phyloP scores from a whole-genome alignment of 2,329 filamentous ascomycete species.

The Helotiales sp. region DNA sequence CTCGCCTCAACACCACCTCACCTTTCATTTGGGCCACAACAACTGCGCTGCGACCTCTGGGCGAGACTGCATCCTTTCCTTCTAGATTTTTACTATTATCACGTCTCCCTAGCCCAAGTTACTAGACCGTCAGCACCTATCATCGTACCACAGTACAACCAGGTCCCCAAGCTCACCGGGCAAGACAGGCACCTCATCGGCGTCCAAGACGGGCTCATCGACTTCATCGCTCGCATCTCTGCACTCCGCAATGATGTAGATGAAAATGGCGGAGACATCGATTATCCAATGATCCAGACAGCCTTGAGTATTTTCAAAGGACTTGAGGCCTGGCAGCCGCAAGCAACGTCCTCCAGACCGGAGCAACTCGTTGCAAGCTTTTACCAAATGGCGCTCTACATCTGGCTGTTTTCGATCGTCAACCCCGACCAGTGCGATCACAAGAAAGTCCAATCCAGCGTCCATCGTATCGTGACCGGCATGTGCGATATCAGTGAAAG shows the following conservation, averaged over 20 bases:
- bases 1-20: constrained; percentile 6
- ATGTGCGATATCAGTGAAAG: constrained; percentile 26
- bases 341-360: constrained; percentile 1
- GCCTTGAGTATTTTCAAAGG: constrained; percentile 29
- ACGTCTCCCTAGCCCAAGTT: constrained; percentile 32
- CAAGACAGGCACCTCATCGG: constrained; percentile 25
- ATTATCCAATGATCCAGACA: constrained; percentile 18
- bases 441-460: constrained; percentile 20
- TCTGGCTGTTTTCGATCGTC: constrained; percentile 35
- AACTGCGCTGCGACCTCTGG: not conserved
- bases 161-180: not conserved
- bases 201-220: constrained; percentile 27
- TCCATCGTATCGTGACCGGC: constrained; percentile 15
- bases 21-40: not conserved
- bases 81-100: constrained; percentile 36
- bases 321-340: constrained; percentile 27
- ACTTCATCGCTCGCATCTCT: constrained; percentile 32
- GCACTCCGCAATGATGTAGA: constrained; percentile 22
- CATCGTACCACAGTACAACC: constrained; percentile 13
- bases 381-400: constrained; percentile 30
- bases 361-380: constrained; percentile 20
- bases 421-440: constrained; percentile 20
- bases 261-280: not conserved
- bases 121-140: constrained; percentile 18
- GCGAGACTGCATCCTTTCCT: constrained; percentile 33